A percentile compares a stretch with the other conserved stretches of the same genome.
Evolutionary conservation across 352 stramenopile species (phyloP).

Genomic region (Globisporangium orthogonon): DNA sequence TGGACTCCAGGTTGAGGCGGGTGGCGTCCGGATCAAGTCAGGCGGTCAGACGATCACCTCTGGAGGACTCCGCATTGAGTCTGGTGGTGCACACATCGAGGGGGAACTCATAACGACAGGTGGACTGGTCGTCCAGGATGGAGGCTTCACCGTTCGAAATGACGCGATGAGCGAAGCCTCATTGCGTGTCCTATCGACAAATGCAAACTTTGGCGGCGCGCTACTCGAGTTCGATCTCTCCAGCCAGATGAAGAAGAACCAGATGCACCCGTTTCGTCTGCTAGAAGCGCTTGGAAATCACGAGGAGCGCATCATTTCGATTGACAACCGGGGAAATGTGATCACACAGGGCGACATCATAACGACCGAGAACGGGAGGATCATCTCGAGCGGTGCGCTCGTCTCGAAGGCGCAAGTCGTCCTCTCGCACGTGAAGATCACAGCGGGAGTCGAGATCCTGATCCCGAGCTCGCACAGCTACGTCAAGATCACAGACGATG

Average conservation of each 20-base stretch:
- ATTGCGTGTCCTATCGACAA: conserved; percentile 34
- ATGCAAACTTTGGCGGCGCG: conserved; percentile 42
- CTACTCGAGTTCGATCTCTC: conserved; percentile 44
- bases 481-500: conserved; percentile 55
- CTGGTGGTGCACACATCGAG: conserved; percentile 48
- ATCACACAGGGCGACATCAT: conserved; percentile 41
- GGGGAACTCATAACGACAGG: conserved; percentile 43
- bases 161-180: conserved; percentile 34
- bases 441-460: conserved; percentile 24
- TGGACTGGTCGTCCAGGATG: conserved; percentile 57
- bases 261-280: conserved; percentile 33
- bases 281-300: conserved; percentile 28
- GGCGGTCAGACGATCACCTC: conserved; percentile 57
- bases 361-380: conserved; percentile 32
- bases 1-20: conserved; percentile 40
- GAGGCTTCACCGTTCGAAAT: conserved; percentile 44
- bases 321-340: conserved; percentile 44
- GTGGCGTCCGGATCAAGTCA: conserved; percentile 45
- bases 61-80: conserved; percentile 46
- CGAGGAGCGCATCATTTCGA: conserved; percentile 21
- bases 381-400: conserved; percentile 45
- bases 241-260: conserved; percentile 11
- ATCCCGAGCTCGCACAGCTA: conserved; percentile 69
- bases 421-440: conserved; percentile 35
- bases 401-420: conserved; percentile 48